These are phyloP conservation scores for Sporothrix dimorphospora DNA, from an alignment of 2,329 filamentous ascomycete genomes.

Conservation along the genomic window DNA sequence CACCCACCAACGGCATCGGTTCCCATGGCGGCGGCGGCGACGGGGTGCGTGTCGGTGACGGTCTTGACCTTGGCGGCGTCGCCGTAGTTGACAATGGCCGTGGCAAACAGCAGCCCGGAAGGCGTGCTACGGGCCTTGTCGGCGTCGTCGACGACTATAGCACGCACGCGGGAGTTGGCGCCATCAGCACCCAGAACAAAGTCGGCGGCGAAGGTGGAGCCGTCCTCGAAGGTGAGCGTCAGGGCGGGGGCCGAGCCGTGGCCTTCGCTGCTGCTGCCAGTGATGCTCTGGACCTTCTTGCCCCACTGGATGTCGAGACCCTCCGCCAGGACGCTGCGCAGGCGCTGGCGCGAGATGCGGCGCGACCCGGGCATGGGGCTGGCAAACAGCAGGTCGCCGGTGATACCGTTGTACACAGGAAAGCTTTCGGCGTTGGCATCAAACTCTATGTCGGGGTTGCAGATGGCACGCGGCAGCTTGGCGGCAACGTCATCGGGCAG, in stretches of 20 bases:
- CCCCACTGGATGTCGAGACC: constrained; percentile 43
- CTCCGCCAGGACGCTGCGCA: constrained; percentile 41
- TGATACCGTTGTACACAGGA: constrained; percentile 42
- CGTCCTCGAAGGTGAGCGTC: constrained; percentile 38
- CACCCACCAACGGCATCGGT: constrained; percentile 38
- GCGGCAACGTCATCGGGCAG: constrained; percentile 41
- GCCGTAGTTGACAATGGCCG: constrained; percentile 35
- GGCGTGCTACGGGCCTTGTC: constrained; percentile 36
- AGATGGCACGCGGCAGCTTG: constrained; percentile 40
- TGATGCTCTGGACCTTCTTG: constrained; percentile 33
- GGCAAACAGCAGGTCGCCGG: constrained; percentile 43
- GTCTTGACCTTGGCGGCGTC: constrained; percentile 39
- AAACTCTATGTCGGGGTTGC: constrained; percentile 43
- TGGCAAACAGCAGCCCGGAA: constrained; percentile 41
- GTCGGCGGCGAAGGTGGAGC: constrained; percentile 34
- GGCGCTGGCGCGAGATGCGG: constrained; percentile 42
- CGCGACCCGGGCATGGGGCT: constrained; percentile 41
- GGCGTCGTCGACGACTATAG: constrained; percentile 39
- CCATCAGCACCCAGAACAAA: constrained; percentile 44
- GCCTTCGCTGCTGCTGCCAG: not conserved
- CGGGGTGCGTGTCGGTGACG: constrained; percentile 40
- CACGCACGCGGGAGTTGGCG: constrained; percentile 38
- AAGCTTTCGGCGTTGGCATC: constrained; percentile 40
- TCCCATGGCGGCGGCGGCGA: constrained; percentile 40
- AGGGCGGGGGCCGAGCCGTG: constrained; percentile 27